Evolutionary conservation across 2,329 filamentous ascomycete genomes (phyloP).

Genomic region (Emydomyces testavorans): DNA sequence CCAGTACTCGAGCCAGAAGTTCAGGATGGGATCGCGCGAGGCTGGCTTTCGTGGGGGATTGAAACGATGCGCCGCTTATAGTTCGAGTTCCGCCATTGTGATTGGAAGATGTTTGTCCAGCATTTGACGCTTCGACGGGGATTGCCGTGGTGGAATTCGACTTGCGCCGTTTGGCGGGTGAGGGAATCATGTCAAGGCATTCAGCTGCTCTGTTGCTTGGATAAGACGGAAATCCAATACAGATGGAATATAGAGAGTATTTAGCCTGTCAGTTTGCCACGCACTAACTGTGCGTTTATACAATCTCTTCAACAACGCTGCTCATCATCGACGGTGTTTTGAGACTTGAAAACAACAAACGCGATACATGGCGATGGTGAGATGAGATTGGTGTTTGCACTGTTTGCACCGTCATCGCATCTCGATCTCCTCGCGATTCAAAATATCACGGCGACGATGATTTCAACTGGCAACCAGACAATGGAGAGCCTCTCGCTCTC

Average conservation of each 20-base stretch:
- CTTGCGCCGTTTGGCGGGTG: conserved; percentile 54
- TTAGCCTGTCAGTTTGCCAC: background rate
- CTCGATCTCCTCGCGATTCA: too few relatives aligned
- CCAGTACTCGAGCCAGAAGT: conserved; percentile 40
- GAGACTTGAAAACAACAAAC: conserved; percentile 14
- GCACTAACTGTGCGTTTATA: too few relatives aligned
- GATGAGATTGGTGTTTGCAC: conserved; percentile 23
- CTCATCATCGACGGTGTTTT: too few relatives aligned
- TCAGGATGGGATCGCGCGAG: conserved; percentile 51
- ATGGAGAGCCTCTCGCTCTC: conserved; percentile 12
- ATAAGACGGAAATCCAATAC: background rate
- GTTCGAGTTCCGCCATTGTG: conserved; percentile 22
- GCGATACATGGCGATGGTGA: too few relatives aligned
- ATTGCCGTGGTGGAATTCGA: conserved; percentile 45
- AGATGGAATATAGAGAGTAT: background rate
- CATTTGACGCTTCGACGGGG: conserved; percentile 33
- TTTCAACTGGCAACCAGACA: background rate
- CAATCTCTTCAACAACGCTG: background rate
- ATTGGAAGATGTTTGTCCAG: conserved; percentile 21
- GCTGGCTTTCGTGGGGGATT: conserved; percentile 56
- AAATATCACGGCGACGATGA: too few relatives aligned
- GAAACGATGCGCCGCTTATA: conserved; percentile 45
- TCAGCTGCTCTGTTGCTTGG: background rate
- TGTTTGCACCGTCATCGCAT: conserved; percentile 25
- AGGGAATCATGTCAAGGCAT: conserved; percentile 39